Conservation (phyloP, 106 monocot species). For the Acanthochlamys bracteata region DNA sequence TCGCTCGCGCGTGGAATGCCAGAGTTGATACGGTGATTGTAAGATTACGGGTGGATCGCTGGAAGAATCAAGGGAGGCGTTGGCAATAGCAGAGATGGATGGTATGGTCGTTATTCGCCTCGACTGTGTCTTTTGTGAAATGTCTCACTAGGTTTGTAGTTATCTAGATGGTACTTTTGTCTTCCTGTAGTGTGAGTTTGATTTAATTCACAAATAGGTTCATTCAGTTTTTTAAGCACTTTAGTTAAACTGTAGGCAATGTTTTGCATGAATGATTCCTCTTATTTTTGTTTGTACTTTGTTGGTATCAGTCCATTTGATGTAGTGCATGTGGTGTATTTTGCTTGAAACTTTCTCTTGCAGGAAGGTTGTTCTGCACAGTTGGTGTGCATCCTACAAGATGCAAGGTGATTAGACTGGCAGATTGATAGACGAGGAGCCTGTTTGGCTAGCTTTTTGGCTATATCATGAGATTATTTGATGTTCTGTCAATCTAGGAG, state of each 20-base stretch:
- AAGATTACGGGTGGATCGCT: slow-evolving; percentile 93
- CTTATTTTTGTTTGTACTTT: too few relatives aligned
- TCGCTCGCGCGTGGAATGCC: slow-evolving; percentile 73
- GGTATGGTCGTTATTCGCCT: slow-evolving; percentile 25
- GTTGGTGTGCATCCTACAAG: slow-evolving; percentile 98
- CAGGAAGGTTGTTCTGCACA: slow-evolving; percentile 88
- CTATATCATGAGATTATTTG: not conserved
- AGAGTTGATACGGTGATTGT: slow-evolving; percentile 54
- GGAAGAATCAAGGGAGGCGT: slow-evolving; percentile 81
- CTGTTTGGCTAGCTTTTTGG: not conserved
- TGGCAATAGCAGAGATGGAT: slow-evolving; percentile 84
- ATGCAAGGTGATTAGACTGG: slow-evolving; percentile 52
- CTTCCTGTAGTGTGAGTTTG: not conserved
- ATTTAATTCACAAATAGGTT: not conserved
- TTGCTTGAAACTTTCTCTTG: slow-evolving; percentile 2
- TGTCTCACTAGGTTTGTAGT: slow-evolving; percentile 4
- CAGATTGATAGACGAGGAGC: not conserved
- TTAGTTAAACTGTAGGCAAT: too few relatives aligned
- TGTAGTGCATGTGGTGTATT: not conserved
- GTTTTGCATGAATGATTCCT: too few relatives aligned
- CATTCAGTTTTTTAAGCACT: too few relatives aligned
- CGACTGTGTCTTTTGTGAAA: slow-evolving; percentile 15
- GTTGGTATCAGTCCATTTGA: not conserved
- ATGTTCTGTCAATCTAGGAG: slow-evolving; percentile 30
- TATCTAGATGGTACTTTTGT: not conserved